phyloP scores from a whole-genome alignment of 192 early-diverging fungal species.

The Dispira simplex region DNA sequence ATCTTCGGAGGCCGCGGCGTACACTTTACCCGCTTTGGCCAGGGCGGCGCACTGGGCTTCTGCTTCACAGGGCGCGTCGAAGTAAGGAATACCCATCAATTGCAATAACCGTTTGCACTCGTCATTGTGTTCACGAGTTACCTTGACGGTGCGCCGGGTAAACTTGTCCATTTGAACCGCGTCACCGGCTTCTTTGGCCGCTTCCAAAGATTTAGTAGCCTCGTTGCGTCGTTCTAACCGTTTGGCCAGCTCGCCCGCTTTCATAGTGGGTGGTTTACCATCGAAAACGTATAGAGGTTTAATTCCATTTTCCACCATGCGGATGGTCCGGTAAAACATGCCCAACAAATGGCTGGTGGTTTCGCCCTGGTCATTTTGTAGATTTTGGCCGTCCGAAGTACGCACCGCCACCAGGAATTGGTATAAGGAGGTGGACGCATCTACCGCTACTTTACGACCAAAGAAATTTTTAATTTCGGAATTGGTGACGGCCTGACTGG shows the following conservation, averaged over 20 bases:
- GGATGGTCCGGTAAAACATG: conserved; percentile 88
- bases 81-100: conserved; percentile 87
- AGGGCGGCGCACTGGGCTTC: conserved; percentile 95
- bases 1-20: conserved; percentile 91
- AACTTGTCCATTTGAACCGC: conserved; percentile 75
- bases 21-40: conserved; percentile 79
- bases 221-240: conserved; percentile 54
- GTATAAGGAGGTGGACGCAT: conserved; percentile 96
- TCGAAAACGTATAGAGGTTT: conserved; percentile 98
- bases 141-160: conserved; percentile 72
- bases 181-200: conserved; percentile 57
- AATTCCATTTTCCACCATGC: conserved; percentile 93
- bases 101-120: conserved; percentile 78
- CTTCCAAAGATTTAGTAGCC: conserved; percentile 49
- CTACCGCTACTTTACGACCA: conserved; percentile 91
- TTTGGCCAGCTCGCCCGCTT: conserved; percentile 74
- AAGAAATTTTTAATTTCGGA: conserved; percentile 78
- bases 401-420: conserved; percentile 98
- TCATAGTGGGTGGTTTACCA: conserved; percentile 88
- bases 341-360: conserved; percentile 97
- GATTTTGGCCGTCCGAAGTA: conserved; percentile 68
- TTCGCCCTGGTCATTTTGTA: conserved; percentile 79
- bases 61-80: conserved; percentile 93
- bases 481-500: conserved; percentile 67
- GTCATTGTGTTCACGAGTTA: conserved; percentile 84